These are phyloP conservation scores for Aureobasidium mangrovei DNA, from an alignment of 2,329 filamentous ascomycete genomes.

Conservation along the genomic window DNA sequence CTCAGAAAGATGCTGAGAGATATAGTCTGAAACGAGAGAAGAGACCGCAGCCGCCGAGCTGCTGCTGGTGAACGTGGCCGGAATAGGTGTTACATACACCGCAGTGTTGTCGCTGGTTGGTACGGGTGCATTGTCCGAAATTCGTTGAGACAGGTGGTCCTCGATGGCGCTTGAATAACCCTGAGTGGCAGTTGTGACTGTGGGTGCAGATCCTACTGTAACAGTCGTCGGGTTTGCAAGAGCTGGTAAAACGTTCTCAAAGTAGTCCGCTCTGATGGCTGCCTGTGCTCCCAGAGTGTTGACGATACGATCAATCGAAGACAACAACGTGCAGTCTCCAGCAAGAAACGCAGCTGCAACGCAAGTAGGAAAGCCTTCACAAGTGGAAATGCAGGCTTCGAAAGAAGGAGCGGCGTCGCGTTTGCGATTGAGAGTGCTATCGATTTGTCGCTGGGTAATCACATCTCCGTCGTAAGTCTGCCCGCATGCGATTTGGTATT, in stretches of 20 bases:
- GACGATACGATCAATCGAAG: constrained; percentile 1
- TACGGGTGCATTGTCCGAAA: constrained; percentile 3
- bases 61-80: neutral
- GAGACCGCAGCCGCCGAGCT: neutral
- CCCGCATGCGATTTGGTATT: constrained; percentile 8
- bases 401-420: constrained; percentile 1
- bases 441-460: neutral
- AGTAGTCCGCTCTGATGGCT: constrained; percentile 8
- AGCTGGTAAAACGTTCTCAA: neutral
- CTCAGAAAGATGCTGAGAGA: neutral
- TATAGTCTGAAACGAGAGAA: neutral
- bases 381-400: constrained; percentile 5
- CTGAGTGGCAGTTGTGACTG: neutral
- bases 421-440: neutral
- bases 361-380: neutral
- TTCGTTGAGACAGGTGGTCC: constrained; percentile 2
- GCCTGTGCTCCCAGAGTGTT: constrained; percentile 6
- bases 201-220: neutral
- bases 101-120: constrained; percentile 5
- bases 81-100: neutral
- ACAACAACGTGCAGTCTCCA: constrained; percentile 4
- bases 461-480: constrained; percentile 7
- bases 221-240: neutral
- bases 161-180: neutral
- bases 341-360: constrained; percentile 1